A percentile compares a stretch with the other conserved stretches of the same genome.
Conservation (phyloP, 1,284 basidiomycete genomes). For the Malassezia sympodialis region DNA sequence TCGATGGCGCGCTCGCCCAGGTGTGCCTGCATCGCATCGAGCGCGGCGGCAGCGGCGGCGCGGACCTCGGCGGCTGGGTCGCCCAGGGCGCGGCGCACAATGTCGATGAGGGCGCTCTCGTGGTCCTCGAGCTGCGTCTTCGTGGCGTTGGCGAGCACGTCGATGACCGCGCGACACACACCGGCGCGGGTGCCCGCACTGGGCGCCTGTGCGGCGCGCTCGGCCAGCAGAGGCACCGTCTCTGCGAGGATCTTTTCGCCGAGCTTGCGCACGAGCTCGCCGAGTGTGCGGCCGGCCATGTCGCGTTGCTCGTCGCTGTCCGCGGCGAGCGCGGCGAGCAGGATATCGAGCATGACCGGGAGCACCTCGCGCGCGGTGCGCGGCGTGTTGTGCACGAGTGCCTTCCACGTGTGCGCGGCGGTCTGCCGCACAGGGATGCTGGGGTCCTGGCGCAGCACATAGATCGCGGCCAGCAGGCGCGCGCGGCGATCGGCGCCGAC, state of each 20-base stretch:
- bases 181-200: constrained; percentile 73
- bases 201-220: constrained; percentile 56
- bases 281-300: constrained; percentile 53
- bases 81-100: constrained; percentile 68
- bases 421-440: constrained; percentile 80
- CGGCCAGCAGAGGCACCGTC: constrained; percentile 66
- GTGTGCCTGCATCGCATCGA: constrained; percentile 83
- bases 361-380: constrained; percentile 78
- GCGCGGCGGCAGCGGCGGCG: constrained; percentile 80
- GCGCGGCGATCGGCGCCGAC: constrained; percentile 82
- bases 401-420: constrained; percentile 96
- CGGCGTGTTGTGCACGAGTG: constrained; percentile 67
- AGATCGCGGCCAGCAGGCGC: constrained; percentile 78
- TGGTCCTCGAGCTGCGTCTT: constrained; percentile 77
- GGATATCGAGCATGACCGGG: constrained; percentile 55
- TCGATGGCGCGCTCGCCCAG: constrained; percentile 86
- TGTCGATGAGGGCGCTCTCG: constrained; percentile 74
- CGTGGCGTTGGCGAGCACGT: constrained; percentile 79
- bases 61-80: constrained; percentile 81
- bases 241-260: constrained; percentile 84
- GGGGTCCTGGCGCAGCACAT: constrained; percentile 86
- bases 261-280: constrained; percentile 85
- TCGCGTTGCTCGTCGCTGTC: constrained; percentile 79
- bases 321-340: constrained; percentile 67
- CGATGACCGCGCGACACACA: constrained; percentile 74